Base-by-base conservation (phyloP, 164 flowering plant genomes). In the Protea cynaroides region DNA sequence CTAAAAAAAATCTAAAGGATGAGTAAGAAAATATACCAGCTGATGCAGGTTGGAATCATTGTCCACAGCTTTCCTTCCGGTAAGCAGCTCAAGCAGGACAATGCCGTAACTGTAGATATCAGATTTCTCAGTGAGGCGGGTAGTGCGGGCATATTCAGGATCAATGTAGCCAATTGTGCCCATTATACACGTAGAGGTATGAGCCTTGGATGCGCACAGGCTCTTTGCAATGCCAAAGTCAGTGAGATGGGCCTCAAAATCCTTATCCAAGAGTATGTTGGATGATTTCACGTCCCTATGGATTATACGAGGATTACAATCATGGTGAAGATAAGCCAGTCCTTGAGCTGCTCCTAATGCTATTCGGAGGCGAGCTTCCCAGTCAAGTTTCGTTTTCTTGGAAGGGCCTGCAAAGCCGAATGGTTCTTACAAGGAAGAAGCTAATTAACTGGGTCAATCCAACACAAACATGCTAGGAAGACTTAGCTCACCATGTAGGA, bases 111-210 rank as follows among this genome's bases (percentile, higher is more conserved):
- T 92, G 70, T 95, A 95, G 1, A 95, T 96, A 72, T 95, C 97
- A 8, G 99, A 95, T 75, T 95, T 95, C 76, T 95, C 99, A 17
- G 95, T 89, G 36, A 92, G 89, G n/a, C 94, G 89, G 12, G 97
- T 84, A 24, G 99, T 90, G 5, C 97, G 86, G 3, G 99, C 99
- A 79, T 95, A 95, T 74, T 95, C 99, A 0, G 99, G 99, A 63
- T 95, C 99, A 17, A 95, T 95, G 70, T 95, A 92, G 3, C 99
- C 99, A 64, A 95, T 92, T 44, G 99, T 95, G 15, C 99, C 99
- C 97, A 92, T 83, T 8, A 95, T 67, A 62, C 82, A 95, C 0
- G 99, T 95, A 4, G 96, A 88, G 3, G 99, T 92, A 56, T 86
- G 74, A 12, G 97, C 69, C 71, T 92, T 92, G 5, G 97, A 80